A percentile compares a stretch with the other conserved stretches of the same genome.
Evolutionary conservation across 306 rosid species (phyloP).

Genomic region (Corylus americana): DNA sequence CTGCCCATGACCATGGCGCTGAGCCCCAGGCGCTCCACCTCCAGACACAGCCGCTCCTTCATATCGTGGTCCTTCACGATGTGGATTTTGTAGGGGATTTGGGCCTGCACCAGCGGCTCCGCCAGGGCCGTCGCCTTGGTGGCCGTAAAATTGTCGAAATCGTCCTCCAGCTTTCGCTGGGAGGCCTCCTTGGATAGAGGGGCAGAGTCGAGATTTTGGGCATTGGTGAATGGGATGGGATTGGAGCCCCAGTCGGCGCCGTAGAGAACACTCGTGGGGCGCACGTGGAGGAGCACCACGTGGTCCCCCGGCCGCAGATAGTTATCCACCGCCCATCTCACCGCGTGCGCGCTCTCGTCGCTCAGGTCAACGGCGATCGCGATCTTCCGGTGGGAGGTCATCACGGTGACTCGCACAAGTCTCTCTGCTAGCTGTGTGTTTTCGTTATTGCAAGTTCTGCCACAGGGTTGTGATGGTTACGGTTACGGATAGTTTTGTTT

Average conservation of each 20-base stretch:
- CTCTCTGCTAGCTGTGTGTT: no score
- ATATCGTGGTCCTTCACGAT: conserved; percentile 91
- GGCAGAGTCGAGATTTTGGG: background rate
- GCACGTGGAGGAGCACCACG: conserved; percentile 90
- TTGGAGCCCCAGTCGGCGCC: conserved; percentile 95
- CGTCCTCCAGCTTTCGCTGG: conserved; percentile 60
- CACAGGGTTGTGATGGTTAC: no score
- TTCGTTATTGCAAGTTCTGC: no score
- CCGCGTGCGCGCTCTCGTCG: conserved; percentile 90
- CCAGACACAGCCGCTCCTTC: conserved; percentile 93
- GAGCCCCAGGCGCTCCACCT: conserved; percentile 87
- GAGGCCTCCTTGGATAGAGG: conserved; percentile 39
- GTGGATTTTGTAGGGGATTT: conserved; percentile 76
- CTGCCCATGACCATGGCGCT: conserved; percentile 95
- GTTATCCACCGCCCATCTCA: conserved; percentile 87
- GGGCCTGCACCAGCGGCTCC: conserved; percentile 63
- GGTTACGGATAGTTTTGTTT: no score
- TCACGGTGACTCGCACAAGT: background rate
- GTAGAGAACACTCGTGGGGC: conserved; percentile 75
- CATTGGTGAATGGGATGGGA: background rate
- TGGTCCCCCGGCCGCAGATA: conserved; percentile 84
- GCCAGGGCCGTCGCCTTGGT: conserved; percentile 68
- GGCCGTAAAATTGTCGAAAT: conserved; percentile 70
- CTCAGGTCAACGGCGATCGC: conserved; percentile 96
- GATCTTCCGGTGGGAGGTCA: conserved; percentile 59